Evolutionary conservation across 345 rosid species (phyloP), one percentile per base, ranked within the genome.

Genomic region (Iberis pinnata): DNA sequence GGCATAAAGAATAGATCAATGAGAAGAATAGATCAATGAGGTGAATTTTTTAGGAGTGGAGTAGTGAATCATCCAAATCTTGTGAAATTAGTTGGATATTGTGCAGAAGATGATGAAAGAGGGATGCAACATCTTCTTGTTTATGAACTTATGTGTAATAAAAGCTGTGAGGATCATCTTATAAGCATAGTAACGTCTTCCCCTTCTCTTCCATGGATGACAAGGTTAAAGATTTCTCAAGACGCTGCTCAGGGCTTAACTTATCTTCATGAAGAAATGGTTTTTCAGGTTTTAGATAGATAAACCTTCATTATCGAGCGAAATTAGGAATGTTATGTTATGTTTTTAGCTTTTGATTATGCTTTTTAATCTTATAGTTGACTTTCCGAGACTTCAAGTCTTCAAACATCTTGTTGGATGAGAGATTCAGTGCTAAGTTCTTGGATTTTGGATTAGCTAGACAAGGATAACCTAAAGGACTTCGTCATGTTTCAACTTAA

Each of bases 1-100:
- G 98, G 81, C n/a, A 88, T 59, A 92, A 83, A 74, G 95, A 92
- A 72, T 88, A 96, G 98, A n/a, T n/a, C n/a, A n/a, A n/a, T n/a
- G n/a, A n/a, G n/a, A n/a, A n/a, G n/a, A n/a, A n/a, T n/a, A n/a
- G n/a, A 80, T 92, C 64, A 85, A 88, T 68, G 98, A 92, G 48
- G 96, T 92, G 70, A 85, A 76, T 67, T 88, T 85, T 47, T 64
- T 92, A 58, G 98, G 96, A 13, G n/a, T n/a, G n/a, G n/a, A n/a
- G 89, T 92, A 17, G 84, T 88, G 43, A 80, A 88, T 49, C 98
- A 92, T 72, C 95, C 90, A 6, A 92, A 92, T 76, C 93, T 92
- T 33, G 98, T 92, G 9, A 83, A 80, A 64, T 71, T 92, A 44
- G 82, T 88, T 17, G 96, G 98, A 2, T 90, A 90, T 68, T 84